Percentiles rank a stretch among this genome's conserved stretches.
phyloP scores from a whole-genome alignment of 345 rosid species.

The Gossypium mustelinum region DNA sequence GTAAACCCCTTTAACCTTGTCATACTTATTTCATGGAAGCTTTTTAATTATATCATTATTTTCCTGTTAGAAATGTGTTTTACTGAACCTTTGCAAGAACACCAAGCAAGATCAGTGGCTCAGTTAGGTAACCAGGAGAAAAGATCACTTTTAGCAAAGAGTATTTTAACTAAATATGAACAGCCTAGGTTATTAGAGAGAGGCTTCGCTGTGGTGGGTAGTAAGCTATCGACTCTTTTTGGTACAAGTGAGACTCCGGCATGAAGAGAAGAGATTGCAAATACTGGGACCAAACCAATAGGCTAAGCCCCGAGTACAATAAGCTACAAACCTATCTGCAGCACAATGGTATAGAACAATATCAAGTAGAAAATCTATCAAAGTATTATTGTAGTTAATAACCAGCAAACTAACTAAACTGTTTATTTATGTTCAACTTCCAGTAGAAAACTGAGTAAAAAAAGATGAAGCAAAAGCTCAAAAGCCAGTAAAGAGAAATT shows the following conservation, averaged over 20 bases:
- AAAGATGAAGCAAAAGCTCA: neutral
- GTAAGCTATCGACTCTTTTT: no score
- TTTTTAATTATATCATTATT: neutral
- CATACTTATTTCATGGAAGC: neutral
- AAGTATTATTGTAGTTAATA: neutral
- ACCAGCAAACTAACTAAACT: neutral
- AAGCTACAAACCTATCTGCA: neutral
- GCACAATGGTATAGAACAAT: neutral
- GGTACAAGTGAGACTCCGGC: no score
- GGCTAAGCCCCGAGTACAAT: neutral
- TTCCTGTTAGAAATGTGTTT: neutral
- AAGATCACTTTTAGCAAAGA: no score
- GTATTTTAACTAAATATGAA: no score
- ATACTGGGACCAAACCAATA: neutral
- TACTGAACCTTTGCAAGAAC: neutral
- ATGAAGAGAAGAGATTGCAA: neutral
- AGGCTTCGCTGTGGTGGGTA: no score
- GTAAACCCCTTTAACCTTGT: slow-evolving; percentile 17
- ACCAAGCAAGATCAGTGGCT: neutral
- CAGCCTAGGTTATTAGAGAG: no score
- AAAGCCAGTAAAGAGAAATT: neutral
- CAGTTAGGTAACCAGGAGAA: no score
- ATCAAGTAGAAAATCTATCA: neutral
- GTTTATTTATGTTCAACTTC: neutral
- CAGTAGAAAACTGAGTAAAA: neutral